Conservation (phyloP, 768 basidiomycete genomes). For the Auricularia auricula-judae region DNA sequence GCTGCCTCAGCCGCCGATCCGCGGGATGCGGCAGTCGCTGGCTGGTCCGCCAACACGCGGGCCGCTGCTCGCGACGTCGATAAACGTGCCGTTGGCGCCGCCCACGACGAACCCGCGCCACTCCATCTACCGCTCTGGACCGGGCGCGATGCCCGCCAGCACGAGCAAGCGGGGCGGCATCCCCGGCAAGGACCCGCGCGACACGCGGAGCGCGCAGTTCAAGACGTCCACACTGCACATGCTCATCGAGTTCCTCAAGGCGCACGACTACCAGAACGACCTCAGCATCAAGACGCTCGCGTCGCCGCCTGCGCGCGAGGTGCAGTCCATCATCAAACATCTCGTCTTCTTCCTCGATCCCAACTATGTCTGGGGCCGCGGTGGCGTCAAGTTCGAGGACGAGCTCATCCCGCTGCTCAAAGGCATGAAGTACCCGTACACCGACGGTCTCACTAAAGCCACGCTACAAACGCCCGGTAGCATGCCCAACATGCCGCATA, state of each 20-base stretch:
- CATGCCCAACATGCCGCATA: slow-evolving; percentile 83
- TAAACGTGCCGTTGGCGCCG: slow-evolving; percentile 17
- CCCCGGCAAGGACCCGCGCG: slow-evolving; percentile 61
- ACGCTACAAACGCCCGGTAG: slow-evolving; percentile 82
- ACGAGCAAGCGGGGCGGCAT: slow-evolving; percentile 43
- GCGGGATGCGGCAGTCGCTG: slow-evolving; percentile 48
- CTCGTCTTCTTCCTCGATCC: slow-evolving; percentile 66
- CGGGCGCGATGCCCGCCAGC: slow-evolving; percentile 59
- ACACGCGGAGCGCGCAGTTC: slow-evolving; percentile 64
- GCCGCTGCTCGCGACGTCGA: slow-evolving; percentile 28
- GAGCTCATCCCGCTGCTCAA: slow-evolving; percentile 70
- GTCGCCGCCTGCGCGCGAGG: slow-evolving; percentile 80
- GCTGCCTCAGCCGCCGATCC: slow-evolving; percentile 14
- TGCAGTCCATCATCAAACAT: slow-evolving; percentile 72
- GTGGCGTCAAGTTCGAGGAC: slow-evolving; percentile 58
- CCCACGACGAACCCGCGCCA: slow-evolving; percentile 48
- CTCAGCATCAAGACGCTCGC: slow-evolving; percentile 56
- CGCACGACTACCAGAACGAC: slow-evolving; percentile 41
- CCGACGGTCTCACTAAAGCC: slow-evolving; percentile 68
- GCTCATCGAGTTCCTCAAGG: slow-evolving; percentile 59
- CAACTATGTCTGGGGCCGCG: slow-evolving; percentile 39
- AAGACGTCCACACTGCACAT: slow-evolving; percentile 68
- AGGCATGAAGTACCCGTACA: slow-evolving; percentile 71
- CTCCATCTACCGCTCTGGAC: slow-evolving; percentile 51
- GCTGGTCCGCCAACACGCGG: slow-evolving; percentile 64